phyloP scores from a whole-genome alignment of 164 flowering plant genomes.

The Chloranthus sessilifolius region DNA sequence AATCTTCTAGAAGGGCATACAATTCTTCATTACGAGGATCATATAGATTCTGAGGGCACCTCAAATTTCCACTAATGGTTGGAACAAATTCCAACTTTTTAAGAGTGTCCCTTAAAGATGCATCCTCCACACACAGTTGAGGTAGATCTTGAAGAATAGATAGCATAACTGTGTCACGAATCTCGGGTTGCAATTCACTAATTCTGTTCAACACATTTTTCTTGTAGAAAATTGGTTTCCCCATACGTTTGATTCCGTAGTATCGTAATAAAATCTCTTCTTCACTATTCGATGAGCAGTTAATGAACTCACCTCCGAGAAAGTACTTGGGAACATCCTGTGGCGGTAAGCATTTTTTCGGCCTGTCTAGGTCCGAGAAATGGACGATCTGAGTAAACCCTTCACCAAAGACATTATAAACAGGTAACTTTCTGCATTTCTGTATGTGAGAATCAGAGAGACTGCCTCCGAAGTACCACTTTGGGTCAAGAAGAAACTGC shows the following conservation, averaged over 20 bases:
- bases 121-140: conserved; percentile 71
- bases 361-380: conserved; percentile 57
- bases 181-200: conserved; percentile 46
- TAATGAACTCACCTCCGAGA: conserved; percentile 59
- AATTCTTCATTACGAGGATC: conserved; percentile 96
- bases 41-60: conserved; percentile 57
- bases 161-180: conserved; percentile 69
- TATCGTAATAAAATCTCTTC: conserved; percentile 64
- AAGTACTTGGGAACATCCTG: conserved; percentile 43
- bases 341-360: conserved; percentile 75
- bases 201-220: conserved; percentile 52
- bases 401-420: conserved; percentile 55
- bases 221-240: conserved; percentile 63
- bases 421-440: conserved; percentile 63
- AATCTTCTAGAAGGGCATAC: conserved; percentile 73
- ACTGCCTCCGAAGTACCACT: conserved; percentile 64
- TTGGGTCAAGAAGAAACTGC: conserved; percentile 70
- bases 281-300: conserved; percentile 45
- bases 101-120: conserved; percentile 52
- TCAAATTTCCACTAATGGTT: conserved; percentile 48
- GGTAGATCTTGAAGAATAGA: conserved; percentile 76
- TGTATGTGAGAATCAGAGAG: conserved; percentile 40
- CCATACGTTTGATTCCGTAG: conserved; percentile 75
- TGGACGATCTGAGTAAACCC: conserved; percentile 28
- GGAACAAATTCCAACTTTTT: conserved; percentile 76